A percentile compares a stretch with the other conserved stretches of the same genome.
Evolutionary conservation across 805 yeast genomes (phyloP).

Genomic region (Teunomyces pallodes): DNA sequence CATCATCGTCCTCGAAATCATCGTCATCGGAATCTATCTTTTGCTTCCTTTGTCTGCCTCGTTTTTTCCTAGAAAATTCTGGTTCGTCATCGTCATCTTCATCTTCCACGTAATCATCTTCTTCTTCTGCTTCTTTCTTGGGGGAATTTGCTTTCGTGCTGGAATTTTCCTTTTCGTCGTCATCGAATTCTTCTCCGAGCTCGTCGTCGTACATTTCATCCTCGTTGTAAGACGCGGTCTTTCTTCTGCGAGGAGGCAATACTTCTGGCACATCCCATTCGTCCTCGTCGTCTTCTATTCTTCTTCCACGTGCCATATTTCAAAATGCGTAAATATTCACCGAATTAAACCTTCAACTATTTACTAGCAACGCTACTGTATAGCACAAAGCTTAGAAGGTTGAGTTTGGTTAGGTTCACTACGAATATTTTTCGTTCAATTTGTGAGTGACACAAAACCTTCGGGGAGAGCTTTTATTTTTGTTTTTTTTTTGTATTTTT

Average conservation of each 20-base stretch:
- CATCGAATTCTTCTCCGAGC: conserved; percentile 16
- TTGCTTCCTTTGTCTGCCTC: conserved; percentile 4
- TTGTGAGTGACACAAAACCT: conserved; percentile 3
- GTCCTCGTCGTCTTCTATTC: conserved; percentile 13
- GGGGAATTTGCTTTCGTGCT: conserved; percentile 2
- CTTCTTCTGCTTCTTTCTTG: conserved; percentile 1
- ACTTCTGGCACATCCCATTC: conserved; percentile 16
- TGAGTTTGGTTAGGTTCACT: neutral
- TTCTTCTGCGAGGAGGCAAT: conserved; percentile 13
- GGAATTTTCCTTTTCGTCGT: neutral
- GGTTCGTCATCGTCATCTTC: conserved; percentile 16
- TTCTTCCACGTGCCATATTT: neutral
- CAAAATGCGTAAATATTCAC: neutral
- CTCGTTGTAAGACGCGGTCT: conserved; percentile 14
- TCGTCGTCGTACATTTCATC: conserved; percentile 29
- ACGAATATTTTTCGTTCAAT: conserved; percentile 2
- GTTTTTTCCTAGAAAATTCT: conserved; percentile 9
- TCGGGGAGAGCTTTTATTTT: neutral
- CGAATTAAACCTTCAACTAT: neutral
- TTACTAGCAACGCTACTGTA: neutral
- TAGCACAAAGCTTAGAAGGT: neutral
- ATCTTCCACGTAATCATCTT: conserved; percentile 6
- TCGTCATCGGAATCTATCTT: conserved; percentile 18
- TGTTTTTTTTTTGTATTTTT: neutral
- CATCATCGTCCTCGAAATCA: conserved; percentile 15